phyloP scores from a whole-genome alignment of 75 land plant genomes.

The Adiantum capillusveneris region DNA sequence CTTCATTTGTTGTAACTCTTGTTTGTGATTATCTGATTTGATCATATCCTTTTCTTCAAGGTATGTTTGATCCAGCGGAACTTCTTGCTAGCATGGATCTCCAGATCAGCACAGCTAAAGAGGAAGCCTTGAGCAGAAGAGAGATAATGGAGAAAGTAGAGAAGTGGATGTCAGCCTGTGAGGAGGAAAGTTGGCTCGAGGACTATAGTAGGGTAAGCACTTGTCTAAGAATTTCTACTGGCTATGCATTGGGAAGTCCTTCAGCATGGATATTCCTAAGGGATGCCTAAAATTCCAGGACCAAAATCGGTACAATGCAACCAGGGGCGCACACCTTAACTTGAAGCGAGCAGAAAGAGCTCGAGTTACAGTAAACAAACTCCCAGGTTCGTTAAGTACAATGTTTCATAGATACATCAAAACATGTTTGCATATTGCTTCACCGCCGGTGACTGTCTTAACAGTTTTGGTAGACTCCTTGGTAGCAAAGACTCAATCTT shows the following conservation, averaged over 20 bases:
- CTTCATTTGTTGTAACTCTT: no score
- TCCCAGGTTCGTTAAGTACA: constrained; percentile 15
- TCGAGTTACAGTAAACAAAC: constrained; percentile 37
- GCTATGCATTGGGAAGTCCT: no score
- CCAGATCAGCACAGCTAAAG: constrained; percentile 51
- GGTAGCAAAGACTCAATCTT: constrained; percentile 7
- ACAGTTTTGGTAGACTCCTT: constrained; percentile 16
- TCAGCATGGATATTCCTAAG: neutral
- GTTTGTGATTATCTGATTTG: neutral
- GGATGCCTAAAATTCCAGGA: constrained; percentile 30
- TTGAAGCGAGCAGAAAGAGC: constrained; percentile 79
- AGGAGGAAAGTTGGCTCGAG: constrained; percentile 81
- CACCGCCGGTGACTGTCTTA: neutral
- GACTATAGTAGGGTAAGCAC: constrained; percentile 59
- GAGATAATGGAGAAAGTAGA: constrained; percentile 70
- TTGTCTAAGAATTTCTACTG: no score
- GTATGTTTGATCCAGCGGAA: constrained; percentile 47
- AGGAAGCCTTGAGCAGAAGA: constrained; percentile 53
- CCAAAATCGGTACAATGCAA: constrained; percentile 57
- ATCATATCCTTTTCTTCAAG: constrained; percentile 17
- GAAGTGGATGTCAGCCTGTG: constrained; percentile 49
- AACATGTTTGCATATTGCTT: neutral
- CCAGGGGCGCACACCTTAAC: constrained; percentile 57
- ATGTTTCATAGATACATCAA: no score
- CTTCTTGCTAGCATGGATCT: constrained; percentile 53